phyloP scores from a whole-genome alignment of 1,284 basidiomycete species.

The Naganishia sp. region DNA sequence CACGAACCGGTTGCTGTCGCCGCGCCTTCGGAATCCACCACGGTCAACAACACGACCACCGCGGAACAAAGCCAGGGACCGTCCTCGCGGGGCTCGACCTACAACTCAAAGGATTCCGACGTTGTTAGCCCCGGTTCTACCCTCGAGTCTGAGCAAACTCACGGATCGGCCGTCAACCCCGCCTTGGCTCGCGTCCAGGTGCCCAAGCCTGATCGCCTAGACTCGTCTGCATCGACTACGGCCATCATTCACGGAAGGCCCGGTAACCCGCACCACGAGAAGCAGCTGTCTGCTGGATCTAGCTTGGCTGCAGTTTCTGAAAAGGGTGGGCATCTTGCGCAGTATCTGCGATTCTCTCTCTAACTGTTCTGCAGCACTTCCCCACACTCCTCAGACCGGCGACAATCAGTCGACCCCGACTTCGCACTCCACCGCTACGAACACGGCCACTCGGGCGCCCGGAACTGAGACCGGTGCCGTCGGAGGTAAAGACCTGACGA shows the following conservation, averaged over 20 bases:
- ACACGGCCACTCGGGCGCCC: constrained; percentile 17
- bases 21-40: constrained; percentile 2
- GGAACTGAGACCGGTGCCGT: constrained; percentile 22
- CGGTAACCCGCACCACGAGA: constrained; percentile 38
- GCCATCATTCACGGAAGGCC: constrained; percentile 48
- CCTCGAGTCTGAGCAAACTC: constrained; percentile 4
- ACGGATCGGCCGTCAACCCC: constrained; percentile 5
- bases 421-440: neutral
- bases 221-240: constrained; percentile 44
- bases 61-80: constrained; percentile 4
- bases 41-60: neutral
- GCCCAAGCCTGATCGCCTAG: constrained; percentile 41
- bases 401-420: constrained; percentile 1
- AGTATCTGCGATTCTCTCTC: neutral
- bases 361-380: constrained; percentile 9
- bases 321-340: constrained; percentile 18
- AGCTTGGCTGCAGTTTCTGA: constrained; percentile 10
- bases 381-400: constrained; percentile 3
- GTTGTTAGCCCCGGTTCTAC: constrained; percentile 8
- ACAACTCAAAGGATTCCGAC: constrained; percentile 1
- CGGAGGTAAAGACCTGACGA: constrained; percentile 26
- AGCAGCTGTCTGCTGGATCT: constrained; percentile 7
- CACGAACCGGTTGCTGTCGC: constrained; percentile 19
- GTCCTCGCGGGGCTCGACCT: neutral
- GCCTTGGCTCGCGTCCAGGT: constrained; percentile 17